A percentile compares a stretch with the other conserved stretches of the same genome.
Evolutionary conservation across 2,329 filamentous ascomycete genomes (phyloP).

Genomic region (Coleophoma crateriformis): DNA sequence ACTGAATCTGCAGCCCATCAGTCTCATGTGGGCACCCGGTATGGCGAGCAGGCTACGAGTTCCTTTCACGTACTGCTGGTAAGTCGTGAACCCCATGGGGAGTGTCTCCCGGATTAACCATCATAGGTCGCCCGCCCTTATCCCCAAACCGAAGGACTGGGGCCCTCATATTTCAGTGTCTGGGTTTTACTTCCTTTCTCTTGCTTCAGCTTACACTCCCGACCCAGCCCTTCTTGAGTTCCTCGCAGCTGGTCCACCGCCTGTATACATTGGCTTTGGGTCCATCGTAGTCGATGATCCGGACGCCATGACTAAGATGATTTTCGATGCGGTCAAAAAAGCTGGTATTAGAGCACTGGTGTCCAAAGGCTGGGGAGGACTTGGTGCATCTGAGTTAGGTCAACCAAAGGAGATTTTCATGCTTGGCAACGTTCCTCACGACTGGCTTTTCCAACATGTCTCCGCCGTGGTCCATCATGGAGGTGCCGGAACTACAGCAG

Average conservation of each 20-base stretch:
- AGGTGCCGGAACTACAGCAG: slow-evolving; percentile 20
- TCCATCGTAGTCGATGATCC: slow-evolving; percentile 25
- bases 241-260: slow-evolving; percentile 1
- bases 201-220: slow-evolving; percentile 41
- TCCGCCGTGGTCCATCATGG: slow-evolving; percentile 30
- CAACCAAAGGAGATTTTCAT: neutral
- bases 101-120: too few relatives aligned
- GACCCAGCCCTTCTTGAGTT: slow-evolving; percentile 1
- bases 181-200: slow-evolving; percentile 52
- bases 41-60: slow-evolving; percentile 1
- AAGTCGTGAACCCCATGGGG: too few relatives aligned
- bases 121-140: slow-evolving; percentile 26
- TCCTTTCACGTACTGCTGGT: slow-evolving; percentile 3
- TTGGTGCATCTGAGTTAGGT: slow-evolving; percentile 12
- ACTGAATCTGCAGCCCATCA: slow-evolving; percentile 2
- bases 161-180: slow-evolving; percentile 44
- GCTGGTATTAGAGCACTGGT: slow-evolving; percentile 28
- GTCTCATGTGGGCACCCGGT: neutral
- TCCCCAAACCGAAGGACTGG: slow-evolving; percentile 62
- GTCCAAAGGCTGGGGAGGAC: slow-evolving; percentile 28
- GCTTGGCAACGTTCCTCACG: neutral
- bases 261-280: slow-evolving; percentile 7
- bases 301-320: slow-evolving; percentile 25
- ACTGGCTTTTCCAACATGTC: slow-evolving; percentile 29
- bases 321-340: slow-evolving; percentile 27